Evolutionary conservation across 768 basidiomycete species (phyloP).

Genomic region (Xanthoconium stramineum): DNA sequence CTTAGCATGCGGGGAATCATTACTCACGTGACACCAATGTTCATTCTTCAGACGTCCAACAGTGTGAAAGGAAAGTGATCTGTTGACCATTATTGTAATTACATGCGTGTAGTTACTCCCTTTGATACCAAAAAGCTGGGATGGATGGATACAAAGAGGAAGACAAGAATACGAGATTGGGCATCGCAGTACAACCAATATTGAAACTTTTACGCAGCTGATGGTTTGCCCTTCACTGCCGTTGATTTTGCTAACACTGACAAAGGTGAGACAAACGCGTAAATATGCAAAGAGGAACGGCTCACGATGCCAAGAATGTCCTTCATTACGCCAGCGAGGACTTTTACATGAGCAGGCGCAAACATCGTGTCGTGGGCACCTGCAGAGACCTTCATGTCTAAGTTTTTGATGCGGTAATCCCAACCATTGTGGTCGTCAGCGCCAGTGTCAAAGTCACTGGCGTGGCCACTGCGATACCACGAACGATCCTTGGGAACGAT

Average conservation of each 20-base stretch:
- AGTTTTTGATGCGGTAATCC: slow-evolving; percentile 25
- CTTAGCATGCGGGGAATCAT: background rate
- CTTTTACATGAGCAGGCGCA: slow-evolving; percentile 30
- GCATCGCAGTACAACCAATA: background rate
- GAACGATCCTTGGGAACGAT: slow-evolving; percentile 32
- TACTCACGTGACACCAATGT: slow-evolving; percentile 11
- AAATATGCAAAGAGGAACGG: background rate
- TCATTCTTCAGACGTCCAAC: too few species aligned
- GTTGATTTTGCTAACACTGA: background rate
- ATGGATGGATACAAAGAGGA: background rate
- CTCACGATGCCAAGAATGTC: slow-evolving; percentile 15
- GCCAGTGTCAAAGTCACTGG: slow-evolving; percentile 30
- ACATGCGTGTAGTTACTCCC: background rate
- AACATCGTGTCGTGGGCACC: slow-evolving; percentile 33
- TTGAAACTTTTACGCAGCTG: background rate
- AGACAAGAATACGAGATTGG: background rate
- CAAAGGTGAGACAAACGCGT: background rate
- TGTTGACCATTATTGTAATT: background rate
- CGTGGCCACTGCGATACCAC: slow-evolving; percentile 30
- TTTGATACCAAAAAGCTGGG: background rate
- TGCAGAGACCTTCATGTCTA: slow-evolving; percentile 27
- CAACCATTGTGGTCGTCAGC: slow-evolving; percentile 31
- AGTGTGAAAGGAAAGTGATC: background rate
- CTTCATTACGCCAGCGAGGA: slow-evolving; percentile 26
- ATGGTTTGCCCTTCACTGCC: background rate